Base-by-base conservation (phyloP, 2,329 filamentous ascomycete genomes). In the Penicillium paneum region DNA sequence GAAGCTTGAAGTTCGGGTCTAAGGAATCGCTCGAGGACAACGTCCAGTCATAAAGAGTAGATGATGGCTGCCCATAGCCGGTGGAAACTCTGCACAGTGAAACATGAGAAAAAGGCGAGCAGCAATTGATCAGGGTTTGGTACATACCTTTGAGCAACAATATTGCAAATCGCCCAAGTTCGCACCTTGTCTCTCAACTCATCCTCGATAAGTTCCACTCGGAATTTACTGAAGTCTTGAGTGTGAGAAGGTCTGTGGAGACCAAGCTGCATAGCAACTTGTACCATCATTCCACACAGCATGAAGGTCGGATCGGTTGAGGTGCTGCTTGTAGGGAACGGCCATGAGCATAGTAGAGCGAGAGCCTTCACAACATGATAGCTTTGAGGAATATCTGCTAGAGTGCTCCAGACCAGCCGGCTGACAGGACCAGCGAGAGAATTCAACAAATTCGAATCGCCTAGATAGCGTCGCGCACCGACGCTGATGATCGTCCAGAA, bases 121-220 rank as follows among this genome's bases (percentile, higher is more conserved):
- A 32, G 15, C 11, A 12, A 28, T 29, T 13, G 10, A 46, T 5
- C 11, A 24, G n/a, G 26, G 19, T 24, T 28, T 5, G 38, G 29
- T 47, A 64, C 75, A 60, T 75, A 83, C 81, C 83, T 82, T 63
- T 88, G 84, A 17, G 84, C 83, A 46, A 87, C 84, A 58, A 86
- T 82, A 64, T 88, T 88, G 71, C 85, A 86, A 26, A 84, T 79
- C 2, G 83, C 83, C 85, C 85, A 88, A 2, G 85, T 88, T 59
- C 83, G 79, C 34, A 87, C 78, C 41, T 85, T 79, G 67, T 88
- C 85, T 46, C 80, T 79, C 55, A 87, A 77, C 58, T 87, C 84
- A 59, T 85, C 83, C 51, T 85, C 82, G 45, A 81, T 78, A 19
- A 87, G 70, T 49, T 85, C 74, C 21, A 79, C 71, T 8, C 76